Evolutionary conservation across 768 basidiomycete genomes (phyloP), one percentile per base, ranked within the genome.

Genomic region (Panaeolus papilionaceus): DNA sequence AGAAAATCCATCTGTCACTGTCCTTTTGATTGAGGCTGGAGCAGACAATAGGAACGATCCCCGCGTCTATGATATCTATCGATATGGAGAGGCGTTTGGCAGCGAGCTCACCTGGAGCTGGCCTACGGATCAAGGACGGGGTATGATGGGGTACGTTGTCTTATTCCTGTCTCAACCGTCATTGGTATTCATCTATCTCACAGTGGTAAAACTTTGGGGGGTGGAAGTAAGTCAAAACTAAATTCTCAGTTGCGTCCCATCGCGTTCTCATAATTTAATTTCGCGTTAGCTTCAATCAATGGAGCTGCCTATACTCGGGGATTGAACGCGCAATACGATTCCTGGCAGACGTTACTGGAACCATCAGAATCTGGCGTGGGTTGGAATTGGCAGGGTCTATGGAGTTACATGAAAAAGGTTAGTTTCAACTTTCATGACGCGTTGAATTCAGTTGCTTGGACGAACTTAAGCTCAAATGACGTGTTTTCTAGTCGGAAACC

Each of bases 21-120:
- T 88, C 0, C 78, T 87, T 4, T 73, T 87, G 66, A 78, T 88
- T 54, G 87, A 88, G 73, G 86, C 82, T 2, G 87, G 87, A 0
- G 78, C 74, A 7, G 86, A 86, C 69, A 75, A 85, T 68, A 78
- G 84, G 26, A 75, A 76, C 5, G 81, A 85, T 68, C 75, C 81
- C 1, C 73, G 77, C 12, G 80, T 87, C 1, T 84, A 81, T 65
- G 83, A 86, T 65, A 78, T 86, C 20, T 82, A 85, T 67, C 70
- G 76, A 38, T 87, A 83, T 69, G 75, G 79, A 7, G 72, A 77
- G 37, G 82, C 82, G 18, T 82, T 84, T 68, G 78, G 77, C 4
- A 77, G 79, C 18, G 76, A 79, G 4, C 72, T 87, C 47, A 83
- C 84, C 72, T 86, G 84, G 85, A 68, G 66, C 11, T 87, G 82